Conservation (phyloP, 805 yeast genomes). For the Ogataea wickerhamii region DNA sequence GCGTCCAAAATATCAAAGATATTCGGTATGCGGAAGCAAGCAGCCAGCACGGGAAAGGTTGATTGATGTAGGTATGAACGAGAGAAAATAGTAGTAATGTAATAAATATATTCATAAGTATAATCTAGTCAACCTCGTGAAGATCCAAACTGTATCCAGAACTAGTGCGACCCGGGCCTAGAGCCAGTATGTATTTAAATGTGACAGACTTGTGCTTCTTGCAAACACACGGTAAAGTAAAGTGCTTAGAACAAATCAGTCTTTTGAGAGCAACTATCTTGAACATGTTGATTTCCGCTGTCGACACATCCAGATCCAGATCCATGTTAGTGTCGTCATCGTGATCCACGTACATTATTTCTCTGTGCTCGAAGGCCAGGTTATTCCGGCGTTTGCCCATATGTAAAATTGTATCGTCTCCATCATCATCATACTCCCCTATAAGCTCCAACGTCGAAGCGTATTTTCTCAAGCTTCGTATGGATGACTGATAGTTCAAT, state of each 20-base stretch:
- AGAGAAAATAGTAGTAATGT: too few relatives aligned
- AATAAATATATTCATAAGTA: too few relatives aligned
- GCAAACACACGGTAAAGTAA: constrained; percentile 26
- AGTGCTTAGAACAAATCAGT: constrained; percentile 27
- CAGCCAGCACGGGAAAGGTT: too few relatives aligned
- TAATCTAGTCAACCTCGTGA: too few relatives aligned
- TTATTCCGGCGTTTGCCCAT: constrained; percentile 1
- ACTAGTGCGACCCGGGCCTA: too few relatives aligned
- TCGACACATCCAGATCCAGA: constrained; percentile 16
- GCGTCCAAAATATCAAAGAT: too few relatives aligned
- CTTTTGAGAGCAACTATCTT: constrained; percentile 19
- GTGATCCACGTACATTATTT: background rate
- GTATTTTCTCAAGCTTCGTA: constrained; percentile 18
- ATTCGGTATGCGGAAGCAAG: too few relatives aligned
- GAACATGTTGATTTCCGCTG: constrained; percentile 27
- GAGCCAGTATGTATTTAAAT: constrained; percentile 4
- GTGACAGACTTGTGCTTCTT: constrained; percentile 12
- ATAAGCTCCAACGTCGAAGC: constrained; percentile 22
- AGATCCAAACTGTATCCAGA: too few relatives aligned
- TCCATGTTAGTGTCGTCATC: constrained; percentile 9
- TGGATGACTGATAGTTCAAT: constrained; percentile 13
- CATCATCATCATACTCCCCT: constrained; percentile 15
- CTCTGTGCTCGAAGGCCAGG: constrained; percentile 1
- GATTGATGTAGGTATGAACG: too few relatives aligned
- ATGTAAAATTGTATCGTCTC: background rate